Conservation (phyloP, 768 basidiomycete genomes). For the Xerocomus brunneocitrinus region DNA sequence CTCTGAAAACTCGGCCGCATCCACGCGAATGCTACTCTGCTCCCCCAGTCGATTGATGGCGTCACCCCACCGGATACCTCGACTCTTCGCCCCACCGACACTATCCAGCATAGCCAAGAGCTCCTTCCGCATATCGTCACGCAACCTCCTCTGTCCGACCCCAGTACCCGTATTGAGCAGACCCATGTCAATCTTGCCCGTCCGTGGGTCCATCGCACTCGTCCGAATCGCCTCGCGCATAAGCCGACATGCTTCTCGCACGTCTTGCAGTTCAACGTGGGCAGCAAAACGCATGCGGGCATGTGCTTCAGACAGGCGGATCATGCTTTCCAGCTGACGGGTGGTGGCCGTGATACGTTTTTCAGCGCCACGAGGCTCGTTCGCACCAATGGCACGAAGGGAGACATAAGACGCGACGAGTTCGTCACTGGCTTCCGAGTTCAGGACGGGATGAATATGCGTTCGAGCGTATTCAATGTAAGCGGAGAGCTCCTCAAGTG, state of each 20-base stretch:
- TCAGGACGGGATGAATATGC: constrained; percentile 80
- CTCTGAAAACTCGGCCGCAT: constrained; percentile 74
- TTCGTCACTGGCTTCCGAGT: constrained; percentile 77
- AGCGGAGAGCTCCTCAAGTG: constrained; percentile 83
- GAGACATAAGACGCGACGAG: constrained; percentile 89
- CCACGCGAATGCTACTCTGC: constrained; percentile 82
- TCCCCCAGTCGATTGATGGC: constrained; percentile 72
- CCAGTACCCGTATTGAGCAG: constrained; percentile 92
- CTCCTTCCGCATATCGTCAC: constrained; percentile 88
- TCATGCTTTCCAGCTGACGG: constrained; percentile 94
- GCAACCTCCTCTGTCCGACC: constrained; percentile 75
- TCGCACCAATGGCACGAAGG: constrained; percentile 82
- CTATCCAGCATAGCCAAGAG: constrained; percentile 60
- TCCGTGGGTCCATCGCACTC: constrained; percentile 91
- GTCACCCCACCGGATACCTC: constrained; percentile 77
- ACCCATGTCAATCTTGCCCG: constrained; percentile 97
- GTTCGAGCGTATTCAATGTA: constrained; percentile 93
- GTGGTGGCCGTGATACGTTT: constrained; percentile 98
- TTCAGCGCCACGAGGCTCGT: constrained; percentile 82
- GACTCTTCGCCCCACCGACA: constrained; percentile 42
- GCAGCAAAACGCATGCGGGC: constrained; percentile 92
- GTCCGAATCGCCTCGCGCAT: constrained; percentile 97
- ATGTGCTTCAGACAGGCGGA: constrained; percentile 93
- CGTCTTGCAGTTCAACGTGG: constrained; percentile 83
- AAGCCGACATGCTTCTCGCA: constrained; percentile 86